These are phyloP conservation scores for Tolypocladium nubicola DNA, from an alignment of 2,329 filamentous ascomycete species.

Conservation along the genomic window DNA sequence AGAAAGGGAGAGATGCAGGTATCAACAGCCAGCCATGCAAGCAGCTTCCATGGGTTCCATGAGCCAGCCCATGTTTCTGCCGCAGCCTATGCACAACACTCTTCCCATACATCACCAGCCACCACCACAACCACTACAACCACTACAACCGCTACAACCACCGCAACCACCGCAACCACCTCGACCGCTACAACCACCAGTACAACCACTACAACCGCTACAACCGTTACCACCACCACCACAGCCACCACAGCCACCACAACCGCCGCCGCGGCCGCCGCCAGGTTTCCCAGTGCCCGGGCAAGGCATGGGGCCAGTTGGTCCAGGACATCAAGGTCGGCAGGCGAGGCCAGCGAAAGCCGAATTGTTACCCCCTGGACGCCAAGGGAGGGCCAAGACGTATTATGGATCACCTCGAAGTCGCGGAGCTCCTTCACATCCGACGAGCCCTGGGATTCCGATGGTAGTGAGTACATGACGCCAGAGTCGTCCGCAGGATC, in stretches of 20 bases:
- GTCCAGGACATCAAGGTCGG: background rate
- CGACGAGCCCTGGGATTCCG: constrained; percentile 1
- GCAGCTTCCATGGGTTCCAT: background rate
- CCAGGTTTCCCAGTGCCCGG: background rate
- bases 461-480: constrained; percentile 7
- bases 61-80: background rate
- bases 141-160: too few species aligned
- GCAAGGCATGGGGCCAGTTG: background rate
- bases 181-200: too few species aligned
- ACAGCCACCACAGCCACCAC: background rate
- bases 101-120: background rate
- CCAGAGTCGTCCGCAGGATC: constrained; percentile 9
- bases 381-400: background rate
- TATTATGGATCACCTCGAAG: constrained; percentile 1
- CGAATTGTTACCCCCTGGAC: background rate
- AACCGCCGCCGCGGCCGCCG: background rate
- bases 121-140: background rate
- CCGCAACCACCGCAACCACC: background rate
- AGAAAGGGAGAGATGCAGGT: constrained; percentile 7
- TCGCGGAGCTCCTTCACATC: constrained; percentile 9
- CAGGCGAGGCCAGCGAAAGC: background rate
- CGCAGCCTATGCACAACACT: background rate
- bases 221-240: background rate
- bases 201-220: background rate
- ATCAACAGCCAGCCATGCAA: background rate